Percentiles rank a stretch among this genome's conserved stretches.
phyloP scores from a whole-genome alignment of 495 filamentous ascomycete species.

The Penicillium daleae region DNA sequence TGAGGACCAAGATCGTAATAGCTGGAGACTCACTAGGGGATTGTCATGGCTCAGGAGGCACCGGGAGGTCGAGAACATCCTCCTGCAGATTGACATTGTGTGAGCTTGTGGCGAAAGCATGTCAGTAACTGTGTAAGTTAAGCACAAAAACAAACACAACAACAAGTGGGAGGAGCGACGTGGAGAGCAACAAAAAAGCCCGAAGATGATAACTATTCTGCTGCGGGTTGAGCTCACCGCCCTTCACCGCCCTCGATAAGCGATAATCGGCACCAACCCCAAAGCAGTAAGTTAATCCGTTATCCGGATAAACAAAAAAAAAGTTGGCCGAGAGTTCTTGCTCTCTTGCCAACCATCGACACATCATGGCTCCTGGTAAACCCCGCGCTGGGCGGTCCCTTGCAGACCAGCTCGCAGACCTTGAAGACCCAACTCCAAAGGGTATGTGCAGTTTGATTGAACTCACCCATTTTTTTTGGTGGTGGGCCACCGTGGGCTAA shows the following conservation, averaged over 20 bases:
- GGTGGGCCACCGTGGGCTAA: slow-evolving; percentile 17
- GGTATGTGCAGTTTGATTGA: slow-evolving; percentile 42
- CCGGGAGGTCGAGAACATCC: slow-evolving; percentile 66
- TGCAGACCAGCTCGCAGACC: slow-evolving; percentile 66
- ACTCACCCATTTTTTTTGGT: neutral
- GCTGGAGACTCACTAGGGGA: slow-evolving; percentile 65
- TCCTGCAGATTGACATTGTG: slow-evolving; percentile 17
- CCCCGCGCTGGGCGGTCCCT: slow-evolving; percentile 43
- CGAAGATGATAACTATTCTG: slow-evolving; percentile 25
- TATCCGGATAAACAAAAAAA: slow-evolving; percentile 47
- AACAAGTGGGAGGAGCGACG: neutral
- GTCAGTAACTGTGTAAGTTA: neutral
- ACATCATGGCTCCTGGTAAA: slow-evolving; percentile 36
- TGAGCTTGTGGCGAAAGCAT: slow-evolving; percentile 13
- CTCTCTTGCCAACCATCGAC: slow-evolving; percentile 13
- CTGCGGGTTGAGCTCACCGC: slow-evolving; percentile 18
- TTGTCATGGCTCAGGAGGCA: slow-evolving; percentile 79
- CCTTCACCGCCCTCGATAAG: slow-evolving; percentile 4
- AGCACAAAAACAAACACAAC: neutral
- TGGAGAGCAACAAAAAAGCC: slow-evolving; percentile 10
- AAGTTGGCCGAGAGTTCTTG: slow-evolving; percentile 21
- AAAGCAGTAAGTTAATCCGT: slow-evolving; percentile 24
- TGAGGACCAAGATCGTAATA: neutral
- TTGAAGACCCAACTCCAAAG: slow-evolving; percentile 64
- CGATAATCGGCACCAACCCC: slow-evolving; percentile 7